phyloP scores from a whole-genome alignment of 768 basidiomycete genomes.

The Suillus subaureus region DNA sequence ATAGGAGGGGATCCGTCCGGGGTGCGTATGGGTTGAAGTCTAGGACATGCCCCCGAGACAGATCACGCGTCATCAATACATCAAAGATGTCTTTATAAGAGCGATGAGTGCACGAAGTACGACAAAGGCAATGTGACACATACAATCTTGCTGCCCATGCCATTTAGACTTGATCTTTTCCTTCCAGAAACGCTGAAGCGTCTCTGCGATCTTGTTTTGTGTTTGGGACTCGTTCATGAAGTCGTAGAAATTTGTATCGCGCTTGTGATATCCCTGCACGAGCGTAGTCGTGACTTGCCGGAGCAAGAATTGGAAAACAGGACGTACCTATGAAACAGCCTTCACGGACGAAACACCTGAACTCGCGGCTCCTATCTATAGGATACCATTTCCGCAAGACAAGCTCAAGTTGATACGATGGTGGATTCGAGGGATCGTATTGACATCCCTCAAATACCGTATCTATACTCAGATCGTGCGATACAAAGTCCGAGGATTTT shows the following conservation, averaged over 20 bases:
- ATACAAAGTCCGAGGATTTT: slow-evolving; percentile 90
- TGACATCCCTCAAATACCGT: slow-evolving; percentile 70
- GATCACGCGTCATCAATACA: slow-evolving; percentile 81
- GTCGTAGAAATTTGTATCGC: slow-evolving; percentile 88
- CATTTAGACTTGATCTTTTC: slow-evolving; percentile 63
- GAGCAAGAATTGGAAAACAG: slow-evolving; percentile 8
- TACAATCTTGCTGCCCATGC: slow-evolving; percentile 65
- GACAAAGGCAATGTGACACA: slow-evolving; percentile 25
- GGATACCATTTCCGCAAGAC: slow-evolving; percentile 91
- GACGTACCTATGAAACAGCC: slow-evolving; percentile 71
- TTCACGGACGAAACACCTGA: slow-evolving; percentile 87
- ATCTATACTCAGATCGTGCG: slow-evolving; percentile 68
- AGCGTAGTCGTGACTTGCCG: background rate
- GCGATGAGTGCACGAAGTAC: background rate
- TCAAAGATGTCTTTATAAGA: slow-evolving; percentile 73
- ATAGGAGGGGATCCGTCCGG: slow-evolving; percentile 86
- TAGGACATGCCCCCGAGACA: slow-evolving; percentile 74
- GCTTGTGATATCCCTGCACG: slow-evolving; percentile 76
- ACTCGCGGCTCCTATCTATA: slow-evolving; percentile 80
- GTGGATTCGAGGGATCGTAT: slow-evolving; percentile 9
- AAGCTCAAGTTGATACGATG: slow-evolving; percentile 71
- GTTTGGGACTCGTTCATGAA: slow-evolving; percentile 71
- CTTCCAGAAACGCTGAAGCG: slow-evolving; percentile 68
- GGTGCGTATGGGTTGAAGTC: slow-evolving; percentile 91
- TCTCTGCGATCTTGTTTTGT: slow-evolving; percentile 49